Conservation (phyloP, 169 alveolate species). For the Perkinsus olseni region DNA sequence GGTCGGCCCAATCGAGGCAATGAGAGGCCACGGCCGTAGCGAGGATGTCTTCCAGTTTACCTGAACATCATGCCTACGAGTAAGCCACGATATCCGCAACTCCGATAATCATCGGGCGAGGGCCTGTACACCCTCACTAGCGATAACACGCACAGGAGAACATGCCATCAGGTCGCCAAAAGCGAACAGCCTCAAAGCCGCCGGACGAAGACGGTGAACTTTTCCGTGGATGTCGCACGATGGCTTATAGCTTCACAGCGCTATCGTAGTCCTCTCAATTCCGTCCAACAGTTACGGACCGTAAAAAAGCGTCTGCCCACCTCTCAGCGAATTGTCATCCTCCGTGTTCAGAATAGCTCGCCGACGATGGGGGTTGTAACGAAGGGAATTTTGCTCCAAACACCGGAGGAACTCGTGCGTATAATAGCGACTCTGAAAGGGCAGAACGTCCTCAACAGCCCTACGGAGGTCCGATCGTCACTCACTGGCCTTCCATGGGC, state of each 20-base stretch:
- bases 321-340: background rate
- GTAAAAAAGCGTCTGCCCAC: background rate
- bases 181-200: too few species aligned
- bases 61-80: background rate
- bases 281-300: too few species aligned
- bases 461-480: background rate
- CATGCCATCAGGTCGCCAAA: too few species aligned
- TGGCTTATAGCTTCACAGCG: too few species aligned
- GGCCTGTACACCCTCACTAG: too few species aligned
- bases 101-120: too few species aligned
- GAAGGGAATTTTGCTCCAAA: background rate
- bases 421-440: background rate
- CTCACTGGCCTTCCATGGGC: background rate
- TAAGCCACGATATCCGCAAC: background rate
- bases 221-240: too few species aligned
- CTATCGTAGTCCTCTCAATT: too few species aligned
- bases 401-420: background rate
- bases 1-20: background rate
- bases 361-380: background rate
- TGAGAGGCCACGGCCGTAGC: background rate
- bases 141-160: too few species aligned
- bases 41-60: background rate
- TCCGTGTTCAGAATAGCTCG: background rate
- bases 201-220: too few species aligned
- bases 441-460: background rate